A percentile compares a stretch with the other conserved stretches of the same genome.
Conservation (phyloP, 148 eudicot genomes). For the Linanthus parryae region DNA sequence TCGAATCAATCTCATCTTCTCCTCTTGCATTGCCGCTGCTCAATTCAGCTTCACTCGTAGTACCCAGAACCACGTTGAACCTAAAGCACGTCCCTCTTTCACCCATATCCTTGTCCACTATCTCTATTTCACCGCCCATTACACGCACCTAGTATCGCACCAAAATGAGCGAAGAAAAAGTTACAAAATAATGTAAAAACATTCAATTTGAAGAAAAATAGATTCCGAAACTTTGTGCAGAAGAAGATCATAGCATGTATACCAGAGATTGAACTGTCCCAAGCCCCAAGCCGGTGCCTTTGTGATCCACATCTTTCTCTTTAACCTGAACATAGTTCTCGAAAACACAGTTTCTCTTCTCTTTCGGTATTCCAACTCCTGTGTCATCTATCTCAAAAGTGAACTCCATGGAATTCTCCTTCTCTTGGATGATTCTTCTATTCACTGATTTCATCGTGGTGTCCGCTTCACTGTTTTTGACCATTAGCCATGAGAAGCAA, state of each 20-base stretch:
- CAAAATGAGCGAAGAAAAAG: neutral
- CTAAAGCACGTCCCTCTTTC: constrained; percentile 64
- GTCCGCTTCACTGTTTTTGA: constrained; percentile 15
- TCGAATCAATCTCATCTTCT: constrained; percentile 13
- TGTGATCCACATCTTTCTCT: constrained; percentile 38
- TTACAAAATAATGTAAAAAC: neutral
- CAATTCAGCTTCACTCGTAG: constrained; percentile 6
- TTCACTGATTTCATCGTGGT: constrained; percentile 14
- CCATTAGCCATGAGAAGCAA: constrained; percentile 25
- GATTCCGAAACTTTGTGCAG: too few relatives aligned
- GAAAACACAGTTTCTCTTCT: constrained; percentile 50
- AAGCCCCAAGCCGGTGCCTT: constrained; percentile 90
- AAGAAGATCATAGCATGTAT: too few relatives aligned
- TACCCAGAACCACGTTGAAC: constrained; percentile 56
- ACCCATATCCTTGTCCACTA: constrained; percentile 49
- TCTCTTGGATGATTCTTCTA: constrained; percentile 23
- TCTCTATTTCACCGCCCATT: constrained; percentile 84
- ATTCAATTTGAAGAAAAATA: too few relatives aligned
- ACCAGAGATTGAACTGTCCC: constrained; percentile 89
- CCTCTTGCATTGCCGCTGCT: constrained; percentile 2
- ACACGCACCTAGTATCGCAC: constrained; percentile 47
- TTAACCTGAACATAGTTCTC: constrained; percentile 82
- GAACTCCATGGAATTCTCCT: constrained; percentile 50
- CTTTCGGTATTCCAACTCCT: constrained; percentile 77
- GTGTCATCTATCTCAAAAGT: constrained; percentile 82